Conservation (phyloP, 2,329 filamentous ascomycete genomes). For the Fusarium sp. region DNA sequence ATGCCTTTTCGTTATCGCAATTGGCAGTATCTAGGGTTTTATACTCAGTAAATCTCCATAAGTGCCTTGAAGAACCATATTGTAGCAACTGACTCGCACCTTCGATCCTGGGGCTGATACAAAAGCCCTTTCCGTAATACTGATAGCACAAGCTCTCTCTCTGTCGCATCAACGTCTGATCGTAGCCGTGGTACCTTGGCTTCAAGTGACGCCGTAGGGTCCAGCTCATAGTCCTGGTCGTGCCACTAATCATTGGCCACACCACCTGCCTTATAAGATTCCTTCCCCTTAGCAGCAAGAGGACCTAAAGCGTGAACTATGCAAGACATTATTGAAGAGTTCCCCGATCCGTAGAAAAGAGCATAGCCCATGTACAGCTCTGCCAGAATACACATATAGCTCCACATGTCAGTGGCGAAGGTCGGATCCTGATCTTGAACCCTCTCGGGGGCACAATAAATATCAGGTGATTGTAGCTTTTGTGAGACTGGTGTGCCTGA, state of each 20-base stretch:
- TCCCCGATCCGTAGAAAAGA: neutral
- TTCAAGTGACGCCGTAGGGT: neutral
- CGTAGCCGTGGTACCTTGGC: neutral
- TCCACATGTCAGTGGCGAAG: neutral
- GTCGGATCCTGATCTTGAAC: neutral
- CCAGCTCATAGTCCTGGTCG: neutral
- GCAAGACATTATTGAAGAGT: neutral
- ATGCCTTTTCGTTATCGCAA: too few species aligned
- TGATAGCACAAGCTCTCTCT: neutral
- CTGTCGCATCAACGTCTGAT: fast-evolving
- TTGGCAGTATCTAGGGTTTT: too few species aligned
- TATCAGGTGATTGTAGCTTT: neutral
- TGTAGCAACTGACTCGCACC: neutral
- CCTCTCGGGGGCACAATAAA: neutral
- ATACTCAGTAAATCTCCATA: neutral
- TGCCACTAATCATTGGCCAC: fast-evolving
- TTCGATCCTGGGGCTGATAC: neutral
- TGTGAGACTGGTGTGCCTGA: neutral
- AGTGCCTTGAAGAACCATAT: neutral
- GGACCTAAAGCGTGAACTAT: fast-evolving
- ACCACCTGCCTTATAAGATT: fast-evolving
- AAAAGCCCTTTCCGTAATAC: fast-evolving
- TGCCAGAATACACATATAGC: neutral
- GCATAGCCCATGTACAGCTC: neutral
- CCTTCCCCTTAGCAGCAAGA: fast-evolving